Conservation (phyloP, 2,329 filamentous ascomycete genomes). For the Massarina eburnea region DNA sequence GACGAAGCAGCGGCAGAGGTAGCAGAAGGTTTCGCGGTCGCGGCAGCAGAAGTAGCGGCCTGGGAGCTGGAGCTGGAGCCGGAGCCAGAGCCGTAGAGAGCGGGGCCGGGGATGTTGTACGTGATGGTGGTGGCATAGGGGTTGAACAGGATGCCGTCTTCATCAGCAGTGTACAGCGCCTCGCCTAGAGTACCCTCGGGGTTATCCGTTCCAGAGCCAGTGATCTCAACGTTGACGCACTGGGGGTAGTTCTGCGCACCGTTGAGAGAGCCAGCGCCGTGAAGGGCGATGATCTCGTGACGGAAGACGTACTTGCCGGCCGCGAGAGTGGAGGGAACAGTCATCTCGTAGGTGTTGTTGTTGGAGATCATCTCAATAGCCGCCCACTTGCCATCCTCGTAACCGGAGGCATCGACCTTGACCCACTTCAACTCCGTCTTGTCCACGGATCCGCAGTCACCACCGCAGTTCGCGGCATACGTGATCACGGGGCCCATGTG, state of each 20-base stretch:
- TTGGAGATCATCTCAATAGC: conserved; percentile 45
- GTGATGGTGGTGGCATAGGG: conserved; percentile 36
- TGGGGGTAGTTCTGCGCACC: conserved; percentile 58
- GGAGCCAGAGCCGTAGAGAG: conserved; percentile 30
- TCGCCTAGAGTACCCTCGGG: conserved; percentile 54
- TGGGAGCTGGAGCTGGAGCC: conserved; percentile 18
- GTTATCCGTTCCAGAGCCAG: conserved; percentile 48
- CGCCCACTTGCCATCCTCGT: conserved; percentile 38
- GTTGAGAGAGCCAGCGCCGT: conserved; percentile 46
- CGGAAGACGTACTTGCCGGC: conserved; percentile 58
- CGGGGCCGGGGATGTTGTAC: conserved; percentile 50
- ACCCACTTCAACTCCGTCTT: conserved; percentile 41
- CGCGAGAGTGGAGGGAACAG: conserved; percentile 48
- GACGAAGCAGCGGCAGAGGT: conserved; percentile 11
- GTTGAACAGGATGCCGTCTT: conserved; percentile 48
- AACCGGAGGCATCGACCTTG: conserved; percentile 41
- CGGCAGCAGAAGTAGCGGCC: conserved; percentile 13
- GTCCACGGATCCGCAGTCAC: conserved; percentile 34
- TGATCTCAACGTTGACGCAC: conserved; percentile 56
- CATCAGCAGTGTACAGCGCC: conserved; percentile 47
- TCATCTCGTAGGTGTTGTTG: conserved; percentile 53
- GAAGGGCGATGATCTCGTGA: conserved; percentile 57
- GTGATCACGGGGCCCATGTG: conserved; percentile 45
- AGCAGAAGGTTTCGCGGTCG: neutral
- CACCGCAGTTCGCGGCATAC: conserved; percentile 41